Evolutionary conservation across 2,329 filamentous ascomycete genomes (phyloP), one percentile per base, ranked within the genome.

Genomic region (Colletotrichum destructivum): DNA sequence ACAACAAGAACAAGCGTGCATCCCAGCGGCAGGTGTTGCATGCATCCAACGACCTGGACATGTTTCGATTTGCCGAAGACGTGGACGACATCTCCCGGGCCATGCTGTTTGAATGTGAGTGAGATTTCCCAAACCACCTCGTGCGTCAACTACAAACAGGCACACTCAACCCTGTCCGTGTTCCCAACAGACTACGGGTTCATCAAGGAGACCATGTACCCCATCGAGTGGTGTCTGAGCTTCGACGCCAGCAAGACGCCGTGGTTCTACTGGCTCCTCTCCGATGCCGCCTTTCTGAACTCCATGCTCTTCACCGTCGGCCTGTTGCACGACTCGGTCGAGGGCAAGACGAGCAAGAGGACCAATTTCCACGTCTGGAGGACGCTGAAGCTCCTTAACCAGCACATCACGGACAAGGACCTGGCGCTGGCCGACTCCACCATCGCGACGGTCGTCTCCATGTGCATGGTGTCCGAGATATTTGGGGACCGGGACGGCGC

Each of bases 221-320:
- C 79, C 0, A 70, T 75, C 38, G 79, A 80, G 55, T 75, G 75
- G 75, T 80, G 79, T 57, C 72, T 78, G 62, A 67, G 74, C 0
- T 47, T 69, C 1, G 78, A 80, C 62, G 26, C 16, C 3, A 68
- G 71, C 42, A 77, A 75, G 5, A 72, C 44, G 0, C 44, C 62
- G 44, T 80, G 78, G 77, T 78, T 78, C 46, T 69, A 75, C n/a
- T 80, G 79, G 78, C 69, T 80, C 7, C 65, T 77, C 2, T 69
- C 74, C 44, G 77, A 80, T 26, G 59, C 73, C 0, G 64, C 75
- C 21, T 80, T 79, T 7, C 64, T 79, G 1, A 75, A 79, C 56
- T 63, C 70, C 26, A 38, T 75, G 2, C 71, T 79, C 13, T 79
- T 79, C 57, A 75, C 76, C 61, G 74, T 76, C 64, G 75, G 75